Conservation (phyloP, 1,284 basidiomycete species). For the Trichosporon asahii region DNA sequence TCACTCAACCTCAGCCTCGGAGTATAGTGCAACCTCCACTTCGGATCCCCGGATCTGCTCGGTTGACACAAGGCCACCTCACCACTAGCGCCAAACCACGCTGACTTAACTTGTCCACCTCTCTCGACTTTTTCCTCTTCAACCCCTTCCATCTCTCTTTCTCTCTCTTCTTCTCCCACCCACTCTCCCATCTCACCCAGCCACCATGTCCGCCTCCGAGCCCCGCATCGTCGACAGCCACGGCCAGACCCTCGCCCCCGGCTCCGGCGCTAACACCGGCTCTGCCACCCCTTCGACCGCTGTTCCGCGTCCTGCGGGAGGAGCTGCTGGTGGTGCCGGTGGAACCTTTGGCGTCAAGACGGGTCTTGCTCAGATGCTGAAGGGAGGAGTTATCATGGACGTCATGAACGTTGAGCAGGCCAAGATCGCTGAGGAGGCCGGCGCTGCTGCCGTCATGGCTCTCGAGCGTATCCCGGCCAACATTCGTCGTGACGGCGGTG, state of each 20-base stretch:
- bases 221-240: conserved; percentile 22
- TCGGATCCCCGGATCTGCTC: not conserved
- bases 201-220: conserved; percentile 23
- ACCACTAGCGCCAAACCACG: not conserved
- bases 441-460: conserved; percentile 97
- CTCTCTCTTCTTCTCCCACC: not conserved
- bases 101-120: not conserved
- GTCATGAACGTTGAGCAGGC: conserved; percentile 63
- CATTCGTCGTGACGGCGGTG: conserved; percentile 84
- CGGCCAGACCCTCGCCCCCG: conserved; percentile 10
- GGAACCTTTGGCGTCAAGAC: conserved; percentile 92
- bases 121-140: not conserved
- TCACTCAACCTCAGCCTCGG: not conserved
- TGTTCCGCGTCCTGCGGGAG: conserved; percentile 19
- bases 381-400: conserved; percentile 85
- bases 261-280: conserved; percentile 16
- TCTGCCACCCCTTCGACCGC: conserved; percentile 15
- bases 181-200: not conserved
- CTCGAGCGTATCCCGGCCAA: conserved; percentile 94
- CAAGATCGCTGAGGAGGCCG: conserved; percentile 94
- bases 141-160: not conserved
- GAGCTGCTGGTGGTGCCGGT: conserved; percentile 51
- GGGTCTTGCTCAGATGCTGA: conserved; percentile 90
- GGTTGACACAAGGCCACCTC: not conserved
- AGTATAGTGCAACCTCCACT: not conserved